A percentile compares a stretch with the other conserved stretches of the same genome.
Evolutionary conservation across 1,139 yeast genomes (phyloP).

Genomic region (Magnusiomyces sp.): DNA sequence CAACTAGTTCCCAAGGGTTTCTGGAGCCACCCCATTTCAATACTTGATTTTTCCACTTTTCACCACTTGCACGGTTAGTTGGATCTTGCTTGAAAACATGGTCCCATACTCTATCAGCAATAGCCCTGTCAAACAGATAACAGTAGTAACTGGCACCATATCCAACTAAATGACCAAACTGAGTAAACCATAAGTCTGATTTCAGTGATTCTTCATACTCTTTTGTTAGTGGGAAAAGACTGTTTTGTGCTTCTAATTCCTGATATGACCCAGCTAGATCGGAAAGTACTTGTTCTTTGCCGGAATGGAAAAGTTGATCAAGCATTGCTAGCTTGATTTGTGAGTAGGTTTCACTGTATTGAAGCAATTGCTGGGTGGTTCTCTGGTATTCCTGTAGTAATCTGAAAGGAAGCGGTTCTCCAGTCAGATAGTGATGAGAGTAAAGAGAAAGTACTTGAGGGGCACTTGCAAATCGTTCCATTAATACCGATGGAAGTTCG

Average conservation of each 20-base stretch:
- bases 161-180: constrained; percentile 86
- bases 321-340: constrained; percentile 86
- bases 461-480: constrained; percentile 88
- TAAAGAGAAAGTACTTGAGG: constrained; percentile 64
- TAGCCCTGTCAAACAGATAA: constrained; percentile 83
- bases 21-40: constrained; percentile 90
- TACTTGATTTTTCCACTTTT: constrained; percentile 58
- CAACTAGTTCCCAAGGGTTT: constrained; percentile 83
- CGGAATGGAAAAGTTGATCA: constrained; percentile 71
- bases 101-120: constrained; percentile 80
- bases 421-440: constrained; percentile 68
- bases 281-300: constrained; percentile 7
- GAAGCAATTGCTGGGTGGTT: constrained; percentile 46
- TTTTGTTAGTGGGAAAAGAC: constrained; percentile 30
- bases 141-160: constrained; percentile 95
- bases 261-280: constrained; percentile 39
- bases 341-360: constrained; percentile 69
- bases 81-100: constrained; percentile 58
- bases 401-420: constrained; percentile 45
- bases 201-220: constrained; percentile 34
- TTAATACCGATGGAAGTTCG: constrained; percentile 86
- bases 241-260: constrained; percentile 44
- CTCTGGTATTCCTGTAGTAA: constrained; percentile 26
- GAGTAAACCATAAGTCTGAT: constrained; percentile 70
- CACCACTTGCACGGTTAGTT: constrained; percentile 63